Conservation (phyloP, 805 yeast species). For the Huiozyma naganishii region DNA sequence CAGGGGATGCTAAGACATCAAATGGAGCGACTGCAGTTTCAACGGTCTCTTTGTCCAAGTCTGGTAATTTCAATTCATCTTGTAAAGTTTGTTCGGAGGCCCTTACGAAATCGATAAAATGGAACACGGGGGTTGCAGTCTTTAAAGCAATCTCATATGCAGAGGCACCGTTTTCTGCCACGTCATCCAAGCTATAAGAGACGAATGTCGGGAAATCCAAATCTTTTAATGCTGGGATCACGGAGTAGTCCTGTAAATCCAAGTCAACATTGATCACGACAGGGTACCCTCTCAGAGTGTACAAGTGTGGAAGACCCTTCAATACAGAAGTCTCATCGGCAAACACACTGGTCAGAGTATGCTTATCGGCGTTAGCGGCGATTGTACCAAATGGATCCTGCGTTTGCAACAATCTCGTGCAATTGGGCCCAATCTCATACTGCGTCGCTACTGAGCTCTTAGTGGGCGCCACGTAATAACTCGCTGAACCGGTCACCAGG, state of each 20-base stretch:
- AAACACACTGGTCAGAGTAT: constrained; percentile 32
- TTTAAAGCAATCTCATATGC: constrained; percentile 47
- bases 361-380: background rate
- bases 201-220: constrained; percentile 52
- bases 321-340: constrained; percentile 45
- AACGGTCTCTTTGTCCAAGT: background rate
- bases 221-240: constrained; percentile 65
- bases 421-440: background rate
- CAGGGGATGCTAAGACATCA: background rate
- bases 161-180: constrained; percentile 42
- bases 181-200: constrained; percentile 50
- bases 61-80: background rate
- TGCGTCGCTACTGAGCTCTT: background rate
- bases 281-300: constrained; percentile 30
- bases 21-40: background rate
- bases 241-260: constrained; percentile 49
- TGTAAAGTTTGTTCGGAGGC: constrained; percentile 2
- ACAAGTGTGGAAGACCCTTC: constrained; percentile 48
- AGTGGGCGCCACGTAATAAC: too few relatives aligned
- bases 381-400: constrained; percentile 24
- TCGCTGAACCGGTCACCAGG: too few relatives aligned
- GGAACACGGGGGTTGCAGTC: constrained; percentile 50
- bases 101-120: constrained; percentile 38
- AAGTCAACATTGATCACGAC: constrained; percentile 55
- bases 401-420: constrained; percentile 16